These are phyloP conservation scores for Arthrobotrys iridis DNA, from an alignment of 2,329 filamentous ascomycete species.

Conservation along the genomic window DNA sequence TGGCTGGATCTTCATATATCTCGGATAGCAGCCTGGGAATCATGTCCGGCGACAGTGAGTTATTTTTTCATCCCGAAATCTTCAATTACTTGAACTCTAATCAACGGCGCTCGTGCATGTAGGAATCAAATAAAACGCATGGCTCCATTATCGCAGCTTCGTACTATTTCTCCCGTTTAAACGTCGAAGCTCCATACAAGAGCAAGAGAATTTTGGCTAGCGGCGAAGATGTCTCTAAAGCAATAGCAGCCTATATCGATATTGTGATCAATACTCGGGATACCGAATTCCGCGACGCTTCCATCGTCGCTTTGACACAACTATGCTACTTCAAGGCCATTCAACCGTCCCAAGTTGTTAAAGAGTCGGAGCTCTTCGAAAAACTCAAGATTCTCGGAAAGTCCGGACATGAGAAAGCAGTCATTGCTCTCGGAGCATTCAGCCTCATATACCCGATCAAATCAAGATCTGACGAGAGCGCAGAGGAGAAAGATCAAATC, in stretches of 20 bases:
- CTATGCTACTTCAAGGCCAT: slow-evolving; percentile 64
- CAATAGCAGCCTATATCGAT: slow-evolving; percentile 34
- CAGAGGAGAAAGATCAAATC: slow-evolving; percentile 62
- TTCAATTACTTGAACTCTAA: neutral
- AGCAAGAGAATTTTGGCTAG: neutral
- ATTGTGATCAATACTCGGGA: slow-evolving; percentile 54
- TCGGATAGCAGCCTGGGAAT: slow-evolving; percentile 30
- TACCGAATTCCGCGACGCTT: slow-evolving; percentile 59
- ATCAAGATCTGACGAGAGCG: slow-evolving; percentile 56
- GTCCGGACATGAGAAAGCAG: slow-evolving; percentile 82
- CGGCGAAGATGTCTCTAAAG: slow-evolving; percentile 12
- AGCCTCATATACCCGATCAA: slow-evolving; percentile 69
- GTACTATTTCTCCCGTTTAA: slow-evolving; percentile 35
- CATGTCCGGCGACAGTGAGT: slow-evolving; percentile 30
- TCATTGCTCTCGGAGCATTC: slow-evolving; percentile 80
- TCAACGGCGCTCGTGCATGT: neutral
- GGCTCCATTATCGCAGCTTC: slow-evolving; percentile 34
- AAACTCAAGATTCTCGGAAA: slow-evolving; percentile 76
- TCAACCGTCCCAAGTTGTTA: slow-evolving; percentile 59
- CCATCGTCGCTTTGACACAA: slow-evolving; percentile 65
- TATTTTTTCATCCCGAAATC: neutral
- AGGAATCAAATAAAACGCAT: slow-evolving; percentile 48
- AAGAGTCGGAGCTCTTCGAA: slow-evolving; percentile 66
- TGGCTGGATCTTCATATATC: slow-evolving; percentile 36
- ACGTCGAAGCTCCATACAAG: slow-evolving; percentile 28